These are phyloP conservation scores for Echeveria elegans DNA, from an alignment of 164 flowering plant genomes.

Conservation along the genomic window DNA sequence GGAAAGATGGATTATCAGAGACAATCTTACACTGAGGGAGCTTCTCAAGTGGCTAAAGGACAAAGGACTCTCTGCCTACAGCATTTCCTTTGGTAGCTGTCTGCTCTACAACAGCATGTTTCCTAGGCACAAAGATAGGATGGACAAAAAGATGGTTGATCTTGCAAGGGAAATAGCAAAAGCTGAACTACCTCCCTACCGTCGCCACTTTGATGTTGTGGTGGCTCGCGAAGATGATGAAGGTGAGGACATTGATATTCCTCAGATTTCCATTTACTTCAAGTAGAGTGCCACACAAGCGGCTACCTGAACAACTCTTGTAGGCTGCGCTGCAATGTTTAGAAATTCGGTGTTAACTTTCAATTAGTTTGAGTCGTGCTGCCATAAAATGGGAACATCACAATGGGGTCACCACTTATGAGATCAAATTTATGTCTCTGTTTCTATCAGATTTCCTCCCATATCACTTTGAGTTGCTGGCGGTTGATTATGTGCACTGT, in stretches of 20 bases:
- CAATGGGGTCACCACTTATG: too few species aligned
- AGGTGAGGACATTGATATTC: conserved; percentile 73
- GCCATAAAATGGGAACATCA: too few species aligned
- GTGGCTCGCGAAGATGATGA: conserved; percentile 88
- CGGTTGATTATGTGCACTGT: too few species aligned
- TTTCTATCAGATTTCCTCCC: too few species aligned
- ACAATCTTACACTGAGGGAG: conserved; percentile 57
- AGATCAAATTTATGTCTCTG: too few species aligned
- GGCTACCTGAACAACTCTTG: not conserved
- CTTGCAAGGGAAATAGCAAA: too few species aligned
- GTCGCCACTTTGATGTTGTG: conserved; percentile 60
- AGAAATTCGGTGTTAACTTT: too few species aligned
- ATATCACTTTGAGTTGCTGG: too few species aligned
- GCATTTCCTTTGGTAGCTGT: conserved; percentile 75
- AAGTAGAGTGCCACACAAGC: conserved; percentile 25
- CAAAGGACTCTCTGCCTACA: conserved; percentile 73
- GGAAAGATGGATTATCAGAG: conserved; percentile 71
- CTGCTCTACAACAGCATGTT: too few species aligned
- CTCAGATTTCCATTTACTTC: conserved; percentile 65
- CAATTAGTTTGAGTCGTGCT: too few species aligned
- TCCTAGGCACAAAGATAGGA: conserved; percentile 52
- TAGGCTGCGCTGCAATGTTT: not conserved
- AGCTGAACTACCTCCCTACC: conserved; percentile 51
- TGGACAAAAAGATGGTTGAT: conserved; percentile 64
- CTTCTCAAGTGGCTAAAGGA: conserved; percentile 62